phyloP scores from a whole-genome alignment of 192 early-diverging fungal genomes.

The Geranomyces michiganensis region DNA sequence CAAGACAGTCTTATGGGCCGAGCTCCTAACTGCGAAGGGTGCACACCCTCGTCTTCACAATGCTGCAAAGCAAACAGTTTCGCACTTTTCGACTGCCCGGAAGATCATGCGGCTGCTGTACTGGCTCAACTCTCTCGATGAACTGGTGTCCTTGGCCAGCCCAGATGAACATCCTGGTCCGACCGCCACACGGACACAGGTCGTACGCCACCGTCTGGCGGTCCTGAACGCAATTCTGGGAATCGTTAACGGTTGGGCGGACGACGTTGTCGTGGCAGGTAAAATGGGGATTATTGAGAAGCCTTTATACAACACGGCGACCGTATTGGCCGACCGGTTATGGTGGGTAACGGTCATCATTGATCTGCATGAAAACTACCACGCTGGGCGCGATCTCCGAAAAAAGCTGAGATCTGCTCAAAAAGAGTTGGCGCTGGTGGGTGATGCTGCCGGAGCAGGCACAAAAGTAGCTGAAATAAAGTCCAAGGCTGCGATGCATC shows the following conservation, averaged over 20 bases:
- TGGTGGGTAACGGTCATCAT: slow-evolving; percentile 75
- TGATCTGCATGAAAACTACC: slow-evolving; percentile 63
- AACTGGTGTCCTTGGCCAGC: slow-evolving; percentile 47
- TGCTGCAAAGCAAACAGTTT: slow-evolving; percentile 51
- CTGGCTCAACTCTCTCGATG: slow-evolving; percentile 65
- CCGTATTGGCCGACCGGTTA: slow-evolving; percentile 63
- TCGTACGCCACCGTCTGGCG: slow-evolving; percentile 25
- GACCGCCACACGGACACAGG: slow-evolving; percentile 21
- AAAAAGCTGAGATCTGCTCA: slow-evolving; percentile 21
- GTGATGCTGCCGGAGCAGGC: no score
- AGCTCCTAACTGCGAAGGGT: slow-evolving; percentile 35
- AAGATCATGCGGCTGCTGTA: slow-evolving; percentile 76
- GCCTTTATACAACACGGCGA: slow-evolving; percentile 52
- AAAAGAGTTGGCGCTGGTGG: neutral
- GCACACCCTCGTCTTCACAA: slow-evolving; percentile 16
- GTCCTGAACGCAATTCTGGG: slow-evolving; percentile 48
- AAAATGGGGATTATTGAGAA: slow-evolving; percentile 69
- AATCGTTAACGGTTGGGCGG: slow-evolving; percentile 71
- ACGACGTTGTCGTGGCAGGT: slow-evolving; percentile 74
- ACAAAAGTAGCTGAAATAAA: neutral
- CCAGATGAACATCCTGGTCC: neutral
- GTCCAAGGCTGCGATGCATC: slow-evolving; percentile 51
- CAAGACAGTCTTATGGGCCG: slow-evolving; percentile 69
- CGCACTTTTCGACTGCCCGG: slow-evolving; percentile 73
- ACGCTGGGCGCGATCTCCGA: slow-evolving; percentile 36